Evolutionary conservation across 2,329 filamentous ascomycete genomes (phyloP), one percentile per base, ranked within the genome.

Genomic region (Ophidiomyces ophidiicola): DNA sequence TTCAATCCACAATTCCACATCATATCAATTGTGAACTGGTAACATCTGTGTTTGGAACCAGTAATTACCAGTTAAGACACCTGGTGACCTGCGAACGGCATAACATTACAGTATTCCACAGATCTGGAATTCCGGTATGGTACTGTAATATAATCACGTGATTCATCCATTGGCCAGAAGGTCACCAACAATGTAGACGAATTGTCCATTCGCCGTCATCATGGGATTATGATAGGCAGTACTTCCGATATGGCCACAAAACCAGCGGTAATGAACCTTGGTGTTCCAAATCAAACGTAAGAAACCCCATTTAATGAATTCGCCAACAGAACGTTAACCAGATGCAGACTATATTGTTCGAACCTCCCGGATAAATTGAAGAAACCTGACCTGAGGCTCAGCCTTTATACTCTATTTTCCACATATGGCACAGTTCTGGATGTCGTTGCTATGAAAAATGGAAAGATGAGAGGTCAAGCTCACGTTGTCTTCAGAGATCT

Each of bases 391-490:
- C 66, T 98, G 29, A 79, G 86, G 53, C 80, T 84, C 32, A 80
- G 81, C 4, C 72, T 98, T 20, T 98, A 98, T 65, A 82, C 86
- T 60, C 73, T 96, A 8, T 96, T 96, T 60, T 85, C 86, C 7
- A 93, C 86, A 10, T 93, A 94, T 57, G 90, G 90, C 28, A 78
- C 85, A 0, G 82, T 98, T 11, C 74, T 98, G 43, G 90, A 98
- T 57, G 76, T 98, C 14, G 82, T 94, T 34, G 83, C 84, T 20
- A 69, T 94, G 51, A 92, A 86, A 66, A 93, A 84, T 1, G 71
- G 71, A 59, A 85, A 85, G 64, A 94, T 96, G 87, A 80, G 90
- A 35, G 90, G 90, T 2, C 90, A 98, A 63, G 90, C 90, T 45
- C 90, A 96, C 55, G 69, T 98, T 44, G 82, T 90, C 10, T 96